Evolutionary conservation across 257 asterid genomes (phyloP).

Genomic region (Solanum chaucha): DNA sequence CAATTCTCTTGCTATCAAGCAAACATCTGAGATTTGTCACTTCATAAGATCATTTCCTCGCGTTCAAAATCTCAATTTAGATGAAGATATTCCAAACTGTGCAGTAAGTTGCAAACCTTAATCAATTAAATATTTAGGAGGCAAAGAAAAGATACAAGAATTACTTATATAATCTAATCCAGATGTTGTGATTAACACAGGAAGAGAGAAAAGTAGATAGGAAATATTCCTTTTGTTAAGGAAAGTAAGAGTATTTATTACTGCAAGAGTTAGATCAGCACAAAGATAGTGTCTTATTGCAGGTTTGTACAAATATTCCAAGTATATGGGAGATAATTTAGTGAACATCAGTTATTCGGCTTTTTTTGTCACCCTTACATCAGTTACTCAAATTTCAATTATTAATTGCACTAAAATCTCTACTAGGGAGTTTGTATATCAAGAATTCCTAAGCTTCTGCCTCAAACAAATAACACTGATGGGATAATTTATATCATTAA

Average conservation of each 20-base stretch:
- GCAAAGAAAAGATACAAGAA: background rate
- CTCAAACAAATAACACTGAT: background rate
- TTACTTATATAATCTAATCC: background rate
- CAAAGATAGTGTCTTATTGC: background rate
- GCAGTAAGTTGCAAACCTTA: background rate
- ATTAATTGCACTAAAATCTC: background rate
- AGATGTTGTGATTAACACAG: background rate
- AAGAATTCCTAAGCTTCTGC: background rate
- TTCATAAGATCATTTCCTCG: background rate
- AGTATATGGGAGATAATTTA: background rate
- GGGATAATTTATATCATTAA: background rate
- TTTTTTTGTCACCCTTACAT: background rate
- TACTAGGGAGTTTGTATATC: background rate
- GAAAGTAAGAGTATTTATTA: background rate
- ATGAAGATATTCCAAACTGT: background rate
- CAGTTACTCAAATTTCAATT: background rate
- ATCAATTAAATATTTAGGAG: background rate
- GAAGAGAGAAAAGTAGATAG: background rate
- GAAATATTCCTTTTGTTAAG: background rate
- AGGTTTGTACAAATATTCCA: background rate
- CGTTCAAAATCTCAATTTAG: background rate
- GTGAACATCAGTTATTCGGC: background rate
- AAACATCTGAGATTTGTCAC: background rate
- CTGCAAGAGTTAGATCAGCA: background rate
- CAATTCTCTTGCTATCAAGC: background rate